Conservation (phyloP, 768 basidiomycete genomes). For the Termitomyces sp. region DNA sequence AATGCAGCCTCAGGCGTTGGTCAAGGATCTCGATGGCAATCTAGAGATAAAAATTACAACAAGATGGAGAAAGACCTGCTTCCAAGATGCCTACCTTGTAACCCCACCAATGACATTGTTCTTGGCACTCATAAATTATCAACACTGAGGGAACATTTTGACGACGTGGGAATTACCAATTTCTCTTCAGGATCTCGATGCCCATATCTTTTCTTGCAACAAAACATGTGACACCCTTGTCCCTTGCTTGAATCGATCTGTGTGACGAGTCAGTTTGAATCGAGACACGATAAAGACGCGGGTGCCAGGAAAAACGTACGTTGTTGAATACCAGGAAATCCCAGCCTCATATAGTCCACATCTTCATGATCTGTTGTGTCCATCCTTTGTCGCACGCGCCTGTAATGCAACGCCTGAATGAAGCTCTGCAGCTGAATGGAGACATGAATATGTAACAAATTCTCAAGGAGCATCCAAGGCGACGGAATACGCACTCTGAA, state of each 20-base stretch:
- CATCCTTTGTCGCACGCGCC: constrained; percentile 86
- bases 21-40: constrained; percentile 89
- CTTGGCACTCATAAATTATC: constrained; percentile 82
- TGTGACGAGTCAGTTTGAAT: neutral
- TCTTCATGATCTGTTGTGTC: constrained; percentile 80
- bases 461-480: neutral
- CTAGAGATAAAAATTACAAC: constrained; percentile 22
- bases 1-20: constrained; percentile 45
- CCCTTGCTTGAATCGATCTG: constrained; percentile 85
- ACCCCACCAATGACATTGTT: constrained; percentile 93
- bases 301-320: constrained; percentile 33
- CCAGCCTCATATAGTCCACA: constrained; percentile 96
- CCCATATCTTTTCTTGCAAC: constrained; percentile 96
- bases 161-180: constrained; percentile 92
- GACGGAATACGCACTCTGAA: constrained; percentile 48
- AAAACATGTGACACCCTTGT: constrained; percentile 99
- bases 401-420: constrained; percentile 99
- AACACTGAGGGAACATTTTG: constrained; percentile 91
- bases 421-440: constrained; percentile 76
- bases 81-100: constrained; percentile 57
- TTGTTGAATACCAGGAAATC: constrained; percentile 92
- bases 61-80: neutral
- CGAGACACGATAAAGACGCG: neutral
- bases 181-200: constrained; percentile 96
- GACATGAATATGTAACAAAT: neutral